A percentile compares a stretch with the other conserved stretches of the same genome.
These are phyloP conservation scores for Aureobasidium namibiae DNA, from an alignment of 2,329 filamentous ascomycete species.

Conservation along the genomic window DNA sequence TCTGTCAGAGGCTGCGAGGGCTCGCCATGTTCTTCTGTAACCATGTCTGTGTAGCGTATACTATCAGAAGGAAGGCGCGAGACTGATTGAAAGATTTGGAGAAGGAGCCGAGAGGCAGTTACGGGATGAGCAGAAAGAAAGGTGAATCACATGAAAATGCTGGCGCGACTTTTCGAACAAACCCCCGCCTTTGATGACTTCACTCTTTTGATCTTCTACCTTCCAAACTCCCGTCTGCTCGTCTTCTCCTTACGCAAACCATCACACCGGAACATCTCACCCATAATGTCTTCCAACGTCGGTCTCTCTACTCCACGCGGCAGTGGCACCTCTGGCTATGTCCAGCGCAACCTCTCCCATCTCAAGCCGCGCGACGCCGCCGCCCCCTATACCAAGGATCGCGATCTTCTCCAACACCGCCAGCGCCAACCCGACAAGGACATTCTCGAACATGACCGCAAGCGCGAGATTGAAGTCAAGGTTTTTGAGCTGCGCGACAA, in stretches of 20 bases:
- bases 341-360: conserved; percentile 89
- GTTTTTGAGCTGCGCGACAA: conserved; percentile 84
- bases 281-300: conserved; percentile 85
- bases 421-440: conserved; percentile 82
- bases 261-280: background rate
- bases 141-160: background rate
- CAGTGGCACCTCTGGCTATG: conserved; percentile 93
- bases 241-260: background rate
- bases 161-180: conserved; percentile 13
- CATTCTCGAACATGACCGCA: conserved; percentile 89
- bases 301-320: conserved; percentile 90
- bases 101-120: background rate
- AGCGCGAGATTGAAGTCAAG: conserved; percentile 84
- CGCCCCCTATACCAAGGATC: conserved; percentile 64
- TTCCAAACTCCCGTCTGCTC: too few relatives aligned
- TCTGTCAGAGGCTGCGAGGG: conserved; percentile 19
- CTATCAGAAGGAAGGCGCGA: too few relatives aligned
- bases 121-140: background rate
- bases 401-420: conserved; percentile 62
- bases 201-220: too few relatives aligned
- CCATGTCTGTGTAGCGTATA: too few relatives aligned
- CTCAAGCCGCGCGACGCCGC: conserved; percentile 69
- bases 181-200: background rate
- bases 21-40: background rate
- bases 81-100: too few relatives aligned